These are phyloP conservation scores for Gossypium davidsonii DNA, from an alignment of 441 rosid species.

Conservation along the genomic window DNA sequence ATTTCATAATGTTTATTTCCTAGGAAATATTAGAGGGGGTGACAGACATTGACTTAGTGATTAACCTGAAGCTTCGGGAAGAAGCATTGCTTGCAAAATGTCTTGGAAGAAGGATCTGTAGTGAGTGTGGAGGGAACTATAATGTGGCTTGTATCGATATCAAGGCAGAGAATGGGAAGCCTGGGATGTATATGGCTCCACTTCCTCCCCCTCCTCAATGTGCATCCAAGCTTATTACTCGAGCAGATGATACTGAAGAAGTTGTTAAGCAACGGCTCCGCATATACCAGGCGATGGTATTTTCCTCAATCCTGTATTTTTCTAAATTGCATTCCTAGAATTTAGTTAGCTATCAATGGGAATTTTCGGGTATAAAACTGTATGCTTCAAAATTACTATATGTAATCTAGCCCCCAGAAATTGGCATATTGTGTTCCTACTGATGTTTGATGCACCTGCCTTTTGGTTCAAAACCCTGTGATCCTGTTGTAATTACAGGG, in stretches of 20 bases:
- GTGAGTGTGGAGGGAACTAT: constrained; percentile 82
- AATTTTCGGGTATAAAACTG: background rate
- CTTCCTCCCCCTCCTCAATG: constrained; percentile 88
- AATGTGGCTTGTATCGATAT: constrained; percentile 83
- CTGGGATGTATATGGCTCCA: constrained; percentile 87
- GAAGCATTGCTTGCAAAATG: constrained; percentile 90
- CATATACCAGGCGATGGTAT: constrained; percentile 67
- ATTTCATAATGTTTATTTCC: constrained; percentile 5
- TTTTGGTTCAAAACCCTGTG: background rate
- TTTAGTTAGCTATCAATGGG: background rate
- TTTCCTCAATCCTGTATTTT: background rate
- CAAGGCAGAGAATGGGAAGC: constrained; percentile 63
- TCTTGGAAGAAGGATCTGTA: constrained; percentile 88
- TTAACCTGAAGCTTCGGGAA: constrained; percentile 77
- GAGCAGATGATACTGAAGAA: constrained; percentile 87
- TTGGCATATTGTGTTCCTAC: background rate
- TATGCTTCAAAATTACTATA: background rate
- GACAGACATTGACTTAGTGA: constrained; percentile 66
- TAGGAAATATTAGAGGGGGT: constrained; percentile 93
- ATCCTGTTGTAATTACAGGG: background rate
- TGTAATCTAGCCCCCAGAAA: background rate
- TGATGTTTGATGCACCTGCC: background rate
- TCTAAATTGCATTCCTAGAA: background rate
- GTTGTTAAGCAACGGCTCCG: constrained; percentile 82
- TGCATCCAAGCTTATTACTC: constrained; percentile 68